Base-by-base conservation (phyloP, 352 stramenopile species). In the Phytopythium oedochilum region DNA sequence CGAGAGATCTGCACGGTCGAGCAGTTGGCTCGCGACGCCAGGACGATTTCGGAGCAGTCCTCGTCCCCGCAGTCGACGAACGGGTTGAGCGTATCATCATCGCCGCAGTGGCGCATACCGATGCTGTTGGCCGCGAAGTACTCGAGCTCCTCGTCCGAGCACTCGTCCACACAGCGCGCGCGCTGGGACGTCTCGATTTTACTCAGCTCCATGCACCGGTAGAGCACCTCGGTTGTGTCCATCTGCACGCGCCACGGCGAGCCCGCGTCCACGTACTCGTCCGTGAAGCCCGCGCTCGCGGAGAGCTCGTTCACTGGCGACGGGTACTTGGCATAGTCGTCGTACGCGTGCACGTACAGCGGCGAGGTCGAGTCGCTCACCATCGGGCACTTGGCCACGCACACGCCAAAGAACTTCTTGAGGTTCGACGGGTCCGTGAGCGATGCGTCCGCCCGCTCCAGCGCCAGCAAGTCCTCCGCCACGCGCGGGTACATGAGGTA, bases 401-500 rank as follows among this genome's bases (percentile, higher is more conserved):
- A 86, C 2, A 80, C 68, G 23, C 71, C 75, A 43, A 82, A 86
- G 47, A 86, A 51, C 56, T 80, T 75, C 22, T 66, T 65, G 1
- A 86, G 59, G 20, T 59, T 75, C 9, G 61, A 63, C 1, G 70
- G 45, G 20, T 48, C 60, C 6, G 53, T 63, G 34, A 72, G 34
- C 22, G 34, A 63, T 15, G 56, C 45, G 17, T 57, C 64, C 15
- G 29, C 46, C 23, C 52, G 47, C 5, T 57, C 49, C 2, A 79
- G 51, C 11, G 59, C 64, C 39, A 78, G 42, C 43, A 92, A 32
- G 56, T 92, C 82, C 26, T 92, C 73, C 0, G 65, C 63, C 11
- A 92, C 60, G 11, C 82, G 78, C 7, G 82, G 78, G 64, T 89
- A 92, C 32, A 88, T 75, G 53, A 89, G 64, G 53, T 83, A 88